Conservation (phyloP, 371 early-diverging fungal genomes). For the Rhizopus stolonifer region DNA sequence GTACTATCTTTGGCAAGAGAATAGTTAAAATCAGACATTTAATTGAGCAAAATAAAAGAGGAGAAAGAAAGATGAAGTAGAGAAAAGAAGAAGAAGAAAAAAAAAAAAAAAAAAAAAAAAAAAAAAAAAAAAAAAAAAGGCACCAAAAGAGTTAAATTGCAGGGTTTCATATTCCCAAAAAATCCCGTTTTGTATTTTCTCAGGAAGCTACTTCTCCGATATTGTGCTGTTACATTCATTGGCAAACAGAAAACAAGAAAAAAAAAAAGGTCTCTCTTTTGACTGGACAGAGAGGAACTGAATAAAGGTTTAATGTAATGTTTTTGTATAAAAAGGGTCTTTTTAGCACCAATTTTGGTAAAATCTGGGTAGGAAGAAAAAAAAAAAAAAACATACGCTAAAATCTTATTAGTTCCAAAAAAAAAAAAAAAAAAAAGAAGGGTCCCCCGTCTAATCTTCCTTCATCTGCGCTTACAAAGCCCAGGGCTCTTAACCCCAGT, state of each 20-base stretch:
- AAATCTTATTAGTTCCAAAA: too few species aligned
- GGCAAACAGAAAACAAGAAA: background rate
- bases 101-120: conserved; percentile 1
- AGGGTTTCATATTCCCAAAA: conserved; percentile 7
- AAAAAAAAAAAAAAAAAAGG: conserved; percentile 2
- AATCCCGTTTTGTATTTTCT: conserved; percentile 10
- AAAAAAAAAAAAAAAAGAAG: background rate
- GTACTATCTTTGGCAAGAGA: conserved; percentile 21
- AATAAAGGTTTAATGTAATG: too few species aligned
- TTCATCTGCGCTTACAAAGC: background rate
- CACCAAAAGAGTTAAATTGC: background rate
- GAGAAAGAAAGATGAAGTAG: background rate
- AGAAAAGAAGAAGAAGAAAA: background rate
- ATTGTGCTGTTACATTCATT: background rate
- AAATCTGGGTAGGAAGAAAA: too few species aligned
- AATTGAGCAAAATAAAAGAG: background rate
- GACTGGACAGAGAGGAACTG: too few species aligned
- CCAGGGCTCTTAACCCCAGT: background rate
- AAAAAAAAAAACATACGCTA: background rate
- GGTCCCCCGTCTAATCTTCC: background rate
- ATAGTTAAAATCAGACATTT: conserved; percentile 21
- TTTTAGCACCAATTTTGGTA: too few species aligned
- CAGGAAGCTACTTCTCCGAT: conserved; percentile 6
- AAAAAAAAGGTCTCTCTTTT: too few species aligned
- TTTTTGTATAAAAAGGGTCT: too few species aligned